Evolutionary conservation across 495 filamentous ascomycete species (phyloP).

Genomic region (Penicillium daleae): DNA sequence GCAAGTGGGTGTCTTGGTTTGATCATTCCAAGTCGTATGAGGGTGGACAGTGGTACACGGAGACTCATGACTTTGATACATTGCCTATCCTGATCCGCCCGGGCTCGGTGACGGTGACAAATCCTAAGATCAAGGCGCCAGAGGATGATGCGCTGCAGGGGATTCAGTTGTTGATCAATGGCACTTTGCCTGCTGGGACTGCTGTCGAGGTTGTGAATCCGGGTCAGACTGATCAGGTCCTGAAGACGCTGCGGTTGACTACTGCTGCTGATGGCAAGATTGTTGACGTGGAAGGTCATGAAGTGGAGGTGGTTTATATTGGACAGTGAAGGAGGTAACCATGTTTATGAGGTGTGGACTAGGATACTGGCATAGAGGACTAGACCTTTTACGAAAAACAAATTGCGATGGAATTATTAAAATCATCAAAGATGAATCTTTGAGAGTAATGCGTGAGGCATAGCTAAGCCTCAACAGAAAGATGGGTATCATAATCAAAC

Average conservation of each 20-base stretch:
- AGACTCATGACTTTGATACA: constrained; percentile 48
- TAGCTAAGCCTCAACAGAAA: constrained; percentile 17
- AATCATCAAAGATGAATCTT: constrained; percentile 7
- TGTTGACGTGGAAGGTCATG: constrained; percentile 19
- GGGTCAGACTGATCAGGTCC: constrained; percentile 35
- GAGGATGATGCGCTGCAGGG: constrained; percentile 42
- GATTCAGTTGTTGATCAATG: constrained; percentile 46
- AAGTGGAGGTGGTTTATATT: constrained; percentile 25
- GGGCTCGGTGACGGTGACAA: constrained; percentile 41
- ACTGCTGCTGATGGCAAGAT: constrained; percentile 19
- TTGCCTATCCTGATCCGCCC: constrained; percentile 46
- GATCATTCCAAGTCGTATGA: constrained; percentile 46
- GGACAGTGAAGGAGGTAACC: background rate
- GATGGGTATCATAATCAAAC: constrained; percentile 38
- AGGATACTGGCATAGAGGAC: background rate
- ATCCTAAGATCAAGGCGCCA: constrained; percentile 38
- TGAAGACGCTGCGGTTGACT: constrained; percentile 31
- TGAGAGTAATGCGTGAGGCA: constrained; percentile 1
- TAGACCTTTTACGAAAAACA: background rate
- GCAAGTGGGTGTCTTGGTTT: constrained; percentile 57
- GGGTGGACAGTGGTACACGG: constrained; percentile 45
- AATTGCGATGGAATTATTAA: constrained; percentile 12
- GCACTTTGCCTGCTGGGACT: constrained; percentile 25
- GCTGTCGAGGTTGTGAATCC: constrained; percentile 44
- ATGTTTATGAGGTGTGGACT: background rate